Evolutionary conservation across 2,329 filamentous ascomycete species (phyloP), one percentile per base, ranked within the genome.

Genomic region (Leptodontidium sp.): DNA sequence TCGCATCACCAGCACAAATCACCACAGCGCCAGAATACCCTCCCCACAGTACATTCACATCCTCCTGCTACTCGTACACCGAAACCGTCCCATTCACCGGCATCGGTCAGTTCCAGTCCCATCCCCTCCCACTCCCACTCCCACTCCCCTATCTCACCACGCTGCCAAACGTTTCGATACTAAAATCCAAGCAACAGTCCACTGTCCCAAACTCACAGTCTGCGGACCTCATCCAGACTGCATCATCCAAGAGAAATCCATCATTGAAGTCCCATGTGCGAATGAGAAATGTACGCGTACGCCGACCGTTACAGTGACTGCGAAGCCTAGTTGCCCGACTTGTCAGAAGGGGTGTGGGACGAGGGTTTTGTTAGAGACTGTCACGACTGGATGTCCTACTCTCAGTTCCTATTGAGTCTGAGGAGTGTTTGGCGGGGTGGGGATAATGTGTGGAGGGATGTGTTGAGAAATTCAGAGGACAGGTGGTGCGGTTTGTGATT

Each of bases 251-350:
- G 32, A 59, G 14, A 50, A 49, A 11, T 50, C 26, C 14, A 71
- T 68, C 11, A 35, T 67, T 21, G 64, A 62, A 6, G 59, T 73
- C 8, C 72, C 71, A 8, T 71, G 70, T 15, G 24, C 49, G 4
- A 61, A 73, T 21, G 50, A 58, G 9, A 57, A 57, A 9, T 73
- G 73, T 57, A 69, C 71, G n/a, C 55, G 47, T 26, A 75, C 73
- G 26, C 68, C 72, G 52, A 75, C 73, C 1, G 69, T 70, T 8
- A 74, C 71, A 7, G 68, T 69, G 4, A 74, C 73, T 26, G 69
- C 40, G 7, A 32, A 65, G 15, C 58, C 38, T 9, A 52, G 21
- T 8, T 74, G 70, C 55, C 53, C 68, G 24, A 71, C 57, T 32
- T 75, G 73, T 63, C 62, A 68, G 24, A 66, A n/a, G 21, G 70